Evolutionary conservation across 2,329 filamentous ascomycete genomes (phyloP), one percentile per base, ranked within the genome.

Genomic region (Penicillium sp.): DNA sequence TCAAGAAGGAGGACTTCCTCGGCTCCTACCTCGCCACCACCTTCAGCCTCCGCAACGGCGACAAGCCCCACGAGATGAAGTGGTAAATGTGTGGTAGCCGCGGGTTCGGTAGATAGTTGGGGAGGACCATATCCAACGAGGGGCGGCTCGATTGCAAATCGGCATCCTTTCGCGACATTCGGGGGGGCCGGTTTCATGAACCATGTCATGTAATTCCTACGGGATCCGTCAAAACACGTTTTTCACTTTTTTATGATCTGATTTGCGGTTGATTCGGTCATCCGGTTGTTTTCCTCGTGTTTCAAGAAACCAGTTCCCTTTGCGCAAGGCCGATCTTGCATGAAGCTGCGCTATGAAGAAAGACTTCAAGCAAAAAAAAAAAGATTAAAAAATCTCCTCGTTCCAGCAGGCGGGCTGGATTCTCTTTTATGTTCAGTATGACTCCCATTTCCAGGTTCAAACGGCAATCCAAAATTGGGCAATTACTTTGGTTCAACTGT

Each of bases 41-140:
- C 78, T 99, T 99, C 90, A 95, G 90, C 87, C 88, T 99, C 81
- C 90, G 93, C 83, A 97, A 92, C 86, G 94, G 94, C 76, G 93
- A 99, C 86, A 92, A 93, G 89, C 94, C 94, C 82, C 94, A 99
- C 84, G 91, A 96, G 88, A 97, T 99, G 94, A 90, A 91, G 83
- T 99, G 93, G 87, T 99, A 97, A 82, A 86, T 71, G 63, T 62
- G 69, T 62, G 66, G 68, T 66, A 65, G 71, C 70, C 69, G 70
- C 66, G 69, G 71, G 72, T 72, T 72, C 70, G 70, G 70, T 73
- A 71, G 67, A 70, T 69, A 67, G 60, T 67, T 71, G 69, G 70
- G 68, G 71, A 70, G 69, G 69, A 67, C 65, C 67, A 65, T 68
- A 67, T 64, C 62, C 60, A 65, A 65, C 63, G 70, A 72, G 60